Base-by-base conservation (phyloP, 2,329 filamentous ascomycete species). In the Seiridium unicorne region DNA sequence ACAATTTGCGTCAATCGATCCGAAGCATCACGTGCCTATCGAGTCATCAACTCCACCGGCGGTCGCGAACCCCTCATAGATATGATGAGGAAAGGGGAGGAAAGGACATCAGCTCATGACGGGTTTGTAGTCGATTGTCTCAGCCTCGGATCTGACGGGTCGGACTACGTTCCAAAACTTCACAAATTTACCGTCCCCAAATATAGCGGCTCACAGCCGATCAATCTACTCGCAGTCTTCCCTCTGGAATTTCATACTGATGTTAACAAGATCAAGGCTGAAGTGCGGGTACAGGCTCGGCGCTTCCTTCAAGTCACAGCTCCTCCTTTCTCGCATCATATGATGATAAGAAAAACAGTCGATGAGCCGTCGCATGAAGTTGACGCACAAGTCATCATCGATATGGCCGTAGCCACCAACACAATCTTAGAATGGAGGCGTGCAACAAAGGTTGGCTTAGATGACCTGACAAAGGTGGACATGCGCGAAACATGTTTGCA, bases 41-140 rank as follows among this genome's bases (percentile, higher is more conserved):
- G 38, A 34, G 38, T 46, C 38, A 34, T 55, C 5, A 44, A 6
- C 3, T 55, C 34, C 11, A 55, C 53, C 1, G 53, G 53, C 35
- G 53, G 53, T 5, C 53, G 53, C 10, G 53, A 55, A 2, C 53
- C 53, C 3, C 35, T 55, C 6, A 55, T 18, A 7, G 4, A 18
- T 11, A 44, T 42, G 1, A 55, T 55, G 36, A 0, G 10, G 1
- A 34, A 10, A 1, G 26, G 44, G 38, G 36, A 44, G 4, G 40
- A 55, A 2, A 55, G 36, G 7, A 38, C 38, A 31, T 40, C 53
- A 5, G 53, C 40, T 2, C 49, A 36, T n/a, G 53, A 55, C 32
- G 53, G 53, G 26, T 44, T 55, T 7, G 38, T 44, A 4, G n/a
- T 61, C 18, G 48, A 61, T 31, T 61, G 55, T 32, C 3, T 51